Evolutionary conservation across 352 stramenopile genomes (phyloP), one percentile per base, ranked within the genome.

Genomic region (Albugo laibachii): DNA sequence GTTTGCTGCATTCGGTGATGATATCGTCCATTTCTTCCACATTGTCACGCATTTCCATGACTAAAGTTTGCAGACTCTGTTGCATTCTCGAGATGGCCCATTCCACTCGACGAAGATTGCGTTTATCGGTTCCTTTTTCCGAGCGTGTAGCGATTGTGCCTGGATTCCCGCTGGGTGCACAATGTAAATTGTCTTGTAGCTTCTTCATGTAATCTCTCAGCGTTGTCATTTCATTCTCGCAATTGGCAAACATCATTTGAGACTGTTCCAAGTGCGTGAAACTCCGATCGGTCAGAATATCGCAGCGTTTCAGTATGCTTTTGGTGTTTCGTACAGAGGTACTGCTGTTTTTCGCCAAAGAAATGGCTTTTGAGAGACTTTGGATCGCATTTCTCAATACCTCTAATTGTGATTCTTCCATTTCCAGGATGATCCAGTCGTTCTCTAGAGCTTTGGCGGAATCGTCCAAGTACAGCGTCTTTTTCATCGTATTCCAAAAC

Each of bases 201-300:
- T 88, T 87, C 19, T 57, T 62, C 45, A 92, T 47, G 49, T 92
- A 88, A 54, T 92, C 75, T 0, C 63, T 65, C 2, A 92, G 59
- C 48, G 77, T 88, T 38, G 65, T 46, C 38, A 83, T 71, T 36
- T 88, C 73, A 54, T 85, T 92, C 34, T 57, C 57, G 47, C 68
- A 85, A 43, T 86, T 71, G 24, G 73, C 69, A 43, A 85, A 83
- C 62, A 92, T 81, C 40, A 92, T 54, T 40, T 83, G 77, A 50
- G 69, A 78, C 49, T 86, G 65, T 54, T 92, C 78, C 36, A 71
- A 55, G 45, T 86, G 75, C 36, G 59, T 61, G 42, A 65, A 45
- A 49, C 69, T 80, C 31, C 78, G 72, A 35, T 88, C 78, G 45
- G 76, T 73, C 27, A 92, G 65, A 38, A 69, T 55, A 18, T 80